Evolutionary conservation across 169 alveolate species (phyloP).

Genomic region (Plasmodium gonderi): DNA sequence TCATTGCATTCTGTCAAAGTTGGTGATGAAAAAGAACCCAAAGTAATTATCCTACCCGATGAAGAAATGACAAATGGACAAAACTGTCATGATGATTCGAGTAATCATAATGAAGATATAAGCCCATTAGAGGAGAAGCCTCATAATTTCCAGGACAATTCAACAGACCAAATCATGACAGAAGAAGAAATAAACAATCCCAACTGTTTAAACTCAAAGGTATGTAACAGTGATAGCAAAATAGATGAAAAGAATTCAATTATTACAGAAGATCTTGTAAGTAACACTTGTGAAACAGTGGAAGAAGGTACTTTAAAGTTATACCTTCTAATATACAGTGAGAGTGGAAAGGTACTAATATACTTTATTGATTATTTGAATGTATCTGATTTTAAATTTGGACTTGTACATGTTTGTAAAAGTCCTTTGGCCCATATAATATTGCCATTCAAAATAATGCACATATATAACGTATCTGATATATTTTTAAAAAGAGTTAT

Average conservation of each 20-base stretch:
- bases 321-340: slow-evolving; percentile 31
- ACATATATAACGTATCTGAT: slow-evolving; percentile 25
- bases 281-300: not conserved
- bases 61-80: too few species aligned
- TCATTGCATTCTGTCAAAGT: not conserved
- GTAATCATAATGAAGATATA: too few species aligned
- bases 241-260: not conserved
- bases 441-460: slow-evolving; percentile 16
- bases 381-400: slow-evolving; percentile 27
- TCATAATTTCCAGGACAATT: too few species aligned
- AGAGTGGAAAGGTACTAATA: slow-evolving; percentile 34
- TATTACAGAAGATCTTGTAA: not conserved
- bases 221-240: not conserved
- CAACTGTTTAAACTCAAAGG: too few species aligned
- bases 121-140: too few species aligned
- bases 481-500: slow-evolving; percentile 21
- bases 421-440: slow-evolving; percentile 19
- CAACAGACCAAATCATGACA: too few species aligned
- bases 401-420: slow-evolving; percentile 1
- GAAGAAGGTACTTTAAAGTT: slow-evolving; percentile 19
- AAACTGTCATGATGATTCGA: too few species aligned
- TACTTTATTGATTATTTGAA: slow-evolving; percentile 49
- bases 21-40: not conserved
- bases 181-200: too few species aligned
- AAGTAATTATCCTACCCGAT: not conserved